A percentile compares a stretch with the other conserved stretches of the same genome.
These are phyloP conservation scores for Salinomyces thailandicus DNA, from an alignment of 2,329 filamentous ascomycete genomes.

Conservation along the genomic window DNA sequence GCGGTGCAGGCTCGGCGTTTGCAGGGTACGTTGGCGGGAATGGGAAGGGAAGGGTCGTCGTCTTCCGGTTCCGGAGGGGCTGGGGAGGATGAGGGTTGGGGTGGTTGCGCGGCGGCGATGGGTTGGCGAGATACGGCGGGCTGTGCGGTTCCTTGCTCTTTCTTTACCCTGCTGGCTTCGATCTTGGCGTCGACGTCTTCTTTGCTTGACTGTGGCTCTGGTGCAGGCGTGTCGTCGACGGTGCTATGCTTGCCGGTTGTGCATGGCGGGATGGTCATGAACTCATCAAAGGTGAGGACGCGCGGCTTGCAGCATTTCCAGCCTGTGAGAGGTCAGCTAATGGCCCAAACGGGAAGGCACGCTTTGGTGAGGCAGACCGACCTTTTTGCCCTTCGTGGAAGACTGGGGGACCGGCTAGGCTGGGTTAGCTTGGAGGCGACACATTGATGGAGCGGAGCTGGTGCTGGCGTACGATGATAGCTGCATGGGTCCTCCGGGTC, in stretches of 20 bases:
- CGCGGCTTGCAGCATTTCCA: slow-evolving; percentile 94
- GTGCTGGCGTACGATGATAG: slow-evolving; percentile 61
- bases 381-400: slow-evolving; percentile 99
- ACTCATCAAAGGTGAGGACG: slow-evolving; percentile 95
- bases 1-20: slow-evolving; percentile 64
- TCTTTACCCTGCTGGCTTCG: slow-evolving; percentile 17
- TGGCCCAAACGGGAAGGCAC: not conserved
- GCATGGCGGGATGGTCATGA: slow-evolving; percentile 84
- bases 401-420: slow-evolving; percentile 44
- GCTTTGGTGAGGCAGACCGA: slow-evolving; percentile 34
- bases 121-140: slow-evolving; percentile 21
- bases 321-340: slow-evolving; percentile 5
- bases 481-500: slow-evolving; percentile 73
- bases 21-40: slow-evolving; percentile 66
- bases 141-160: slow-evolving; percentile 10
- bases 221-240: slow-evolving; percentile 57
- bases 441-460: slow-evolving; percentile 2
- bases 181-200: slow-evolving; percentile 26
- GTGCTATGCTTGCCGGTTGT: slow-evolving; percentile 87
- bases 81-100: slow-evolving; percentile 36
- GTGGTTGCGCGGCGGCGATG: slow-evolving; percentile 14
- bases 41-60: slow-evolving; percentile 65
- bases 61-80: slow-evolving; percentile 67
- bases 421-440: slow-evolving; percentile 5
- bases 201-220: slow-evolving; percentile 13